Conservation (phyloP, 306 rosid species). For the Prunus mume region DNA sequence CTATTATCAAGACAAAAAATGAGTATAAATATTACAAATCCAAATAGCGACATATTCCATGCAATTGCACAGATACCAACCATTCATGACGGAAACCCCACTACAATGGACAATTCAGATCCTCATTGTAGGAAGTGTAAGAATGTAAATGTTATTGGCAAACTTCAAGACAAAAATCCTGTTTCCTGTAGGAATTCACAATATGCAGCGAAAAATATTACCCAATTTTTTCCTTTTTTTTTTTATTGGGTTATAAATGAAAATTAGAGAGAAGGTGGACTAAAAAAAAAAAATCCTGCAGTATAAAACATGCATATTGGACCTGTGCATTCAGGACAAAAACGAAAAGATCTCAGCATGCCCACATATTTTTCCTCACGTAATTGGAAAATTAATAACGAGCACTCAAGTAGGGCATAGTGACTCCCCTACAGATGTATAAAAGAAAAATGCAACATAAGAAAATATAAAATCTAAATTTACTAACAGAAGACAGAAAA, state of each 20-base stretch:
- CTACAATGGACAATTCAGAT: neutral
- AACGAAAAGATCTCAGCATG: too few species aligned
- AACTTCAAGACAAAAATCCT: too few species aligned
- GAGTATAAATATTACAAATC: neutral
- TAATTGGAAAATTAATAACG: too few species aligned
- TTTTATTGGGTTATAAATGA: neutral
- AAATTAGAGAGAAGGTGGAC: neutral
- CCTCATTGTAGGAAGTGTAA: too few species aligned
- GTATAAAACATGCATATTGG: neutral
- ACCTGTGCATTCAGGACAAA: too few species aligned
- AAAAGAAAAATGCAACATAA: neutral
- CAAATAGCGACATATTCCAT: neutral
- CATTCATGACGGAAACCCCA: neutral
- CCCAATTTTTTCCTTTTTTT: neutral
- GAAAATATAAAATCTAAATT: neutral
- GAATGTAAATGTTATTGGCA: neutral
- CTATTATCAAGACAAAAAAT: conserved; percentile 39
- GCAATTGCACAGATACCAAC: neutral
- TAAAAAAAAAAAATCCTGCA: too few species aligned
- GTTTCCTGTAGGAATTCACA: too few species aligned
- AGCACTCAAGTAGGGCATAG: neutral
- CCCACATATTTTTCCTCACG: too few species aligned
- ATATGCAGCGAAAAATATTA: too few species aligned
- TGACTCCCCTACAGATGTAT: neutral
- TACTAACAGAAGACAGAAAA: neutral